These are phyloP conservation scores for Nicotiana paniculata DNA, from an alignment of 257 asterid genomes.

Conservation along the genomic window DNA sequence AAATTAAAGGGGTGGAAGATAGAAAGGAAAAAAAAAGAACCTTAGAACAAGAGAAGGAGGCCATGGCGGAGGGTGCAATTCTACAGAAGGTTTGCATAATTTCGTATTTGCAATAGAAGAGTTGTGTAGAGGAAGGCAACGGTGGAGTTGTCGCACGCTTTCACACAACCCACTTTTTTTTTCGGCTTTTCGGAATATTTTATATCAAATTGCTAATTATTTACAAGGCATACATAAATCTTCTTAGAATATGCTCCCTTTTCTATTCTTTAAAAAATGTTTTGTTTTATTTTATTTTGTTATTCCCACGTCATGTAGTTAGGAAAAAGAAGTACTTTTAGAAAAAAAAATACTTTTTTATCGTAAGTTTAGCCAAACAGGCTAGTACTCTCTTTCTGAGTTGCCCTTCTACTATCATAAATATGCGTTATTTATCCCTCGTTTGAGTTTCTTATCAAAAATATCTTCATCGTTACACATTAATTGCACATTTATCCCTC, in stretches of 20 bases:
- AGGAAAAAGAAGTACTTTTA: no score
- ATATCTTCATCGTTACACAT: no score
- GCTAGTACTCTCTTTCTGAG: no score
- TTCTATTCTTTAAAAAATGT: background rate
- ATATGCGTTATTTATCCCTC: no score
- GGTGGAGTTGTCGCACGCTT: constrained; percentile 13
- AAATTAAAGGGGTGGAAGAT: background rate
- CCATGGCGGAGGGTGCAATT: constrained; percentile 18
- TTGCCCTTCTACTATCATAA: no score
- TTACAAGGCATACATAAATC: background rate
- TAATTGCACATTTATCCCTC: no score
- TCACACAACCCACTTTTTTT: background rate
- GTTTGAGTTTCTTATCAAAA: no score
- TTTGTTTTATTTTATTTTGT: no score
- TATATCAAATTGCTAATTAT: background rate
- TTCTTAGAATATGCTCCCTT: background rate
- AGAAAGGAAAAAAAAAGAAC: background rate
- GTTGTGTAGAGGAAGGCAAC: background rate
- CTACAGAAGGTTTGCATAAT: constrained; percentile 10
- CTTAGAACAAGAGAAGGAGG: constrained; percentile 23
- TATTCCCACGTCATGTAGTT: background rate
- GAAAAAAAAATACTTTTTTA: no score
- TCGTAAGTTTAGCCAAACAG: no score
- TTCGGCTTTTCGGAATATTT: background rate
- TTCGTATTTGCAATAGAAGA: constrained; percentile 8